These are phyloP conservation scores for Xylaria sp. DNA, from an alignment of 2,329 filamentous ascomycete species.

Conservation along the genomic window DNA sequence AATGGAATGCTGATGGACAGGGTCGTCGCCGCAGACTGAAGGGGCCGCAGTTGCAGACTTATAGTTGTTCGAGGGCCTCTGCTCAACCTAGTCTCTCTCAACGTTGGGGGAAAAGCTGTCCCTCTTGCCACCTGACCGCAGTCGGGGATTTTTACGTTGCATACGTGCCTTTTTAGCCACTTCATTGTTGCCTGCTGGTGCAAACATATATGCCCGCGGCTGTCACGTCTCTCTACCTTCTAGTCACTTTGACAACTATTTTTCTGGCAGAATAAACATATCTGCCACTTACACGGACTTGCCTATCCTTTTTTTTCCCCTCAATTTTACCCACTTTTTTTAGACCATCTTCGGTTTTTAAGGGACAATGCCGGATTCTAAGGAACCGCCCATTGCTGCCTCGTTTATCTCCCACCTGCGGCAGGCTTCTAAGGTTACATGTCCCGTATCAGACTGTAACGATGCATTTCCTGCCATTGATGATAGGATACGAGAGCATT, in stretches of 20 bases:
- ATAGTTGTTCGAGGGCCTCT: not conserved
- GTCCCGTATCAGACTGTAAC: constrained; percentile 20
- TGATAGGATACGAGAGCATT: constrained; percentile 30
- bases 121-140: not conserved
- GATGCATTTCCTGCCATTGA: constrained; percentile 21
- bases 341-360: not conserved
- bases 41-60: not conserved
- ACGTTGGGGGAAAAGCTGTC: not conserved
- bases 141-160: not conserved
- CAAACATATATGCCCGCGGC: not conserved
- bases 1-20: not conserved
- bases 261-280: not conserved
- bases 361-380: constrained; percentile 26
- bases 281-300: not conserved
- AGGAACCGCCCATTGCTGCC: constrained; percentile 19
- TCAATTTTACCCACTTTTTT: not conserved
- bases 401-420: constrained; percentile 32
- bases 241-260: not conserved
- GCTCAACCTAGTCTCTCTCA: not conserved
- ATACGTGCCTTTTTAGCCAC: constrained; percentile 11
- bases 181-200: not conserved
- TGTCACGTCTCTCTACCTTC: too few species aligned
- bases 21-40: not conserved
- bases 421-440: constrained; percentile 20
- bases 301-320: not conserved